A percentile compares a stretch with the other conserved stretches of the same genome.
Conservation (phyloP, 2,329 filamentous ascomycete species). For the Penicillium griseofulvum region DNA sequence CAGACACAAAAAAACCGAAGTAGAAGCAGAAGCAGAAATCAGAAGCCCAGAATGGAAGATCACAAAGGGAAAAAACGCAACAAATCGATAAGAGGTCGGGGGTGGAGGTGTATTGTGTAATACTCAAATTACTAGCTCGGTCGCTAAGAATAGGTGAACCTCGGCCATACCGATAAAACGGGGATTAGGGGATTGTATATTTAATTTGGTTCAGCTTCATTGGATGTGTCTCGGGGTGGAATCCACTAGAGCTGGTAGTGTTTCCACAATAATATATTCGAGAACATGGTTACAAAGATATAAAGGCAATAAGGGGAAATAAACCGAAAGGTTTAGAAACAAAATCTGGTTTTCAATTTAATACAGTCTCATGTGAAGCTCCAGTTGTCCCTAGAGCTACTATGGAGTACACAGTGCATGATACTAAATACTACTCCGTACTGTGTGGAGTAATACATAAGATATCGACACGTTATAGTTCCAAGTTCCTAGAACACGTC, state of each 20-base stretch:
- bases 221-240: conserved; percentile 6
- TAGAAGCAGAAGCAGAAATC: neutral
- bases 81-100: conserved; percentile 13
- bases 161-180: neutral
- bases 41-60: neutral
- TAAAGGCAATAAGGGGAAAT: too few relatives aligned
- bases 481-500: neutral
- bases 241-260: conserved; percentile 1
- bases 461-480: neutral
- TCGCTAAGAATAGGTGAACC: conserved; percentile 13
- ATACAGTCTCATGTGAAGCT: too few relatives aligned
- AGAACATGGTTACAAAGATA: too few relatives aligned
- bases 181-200: neutral
- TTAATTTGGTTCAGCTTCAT: neutral
- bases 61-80: conserved; percentile 13
- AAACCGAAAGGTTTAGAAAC: too few relatives aligned
- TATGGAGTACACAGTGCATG: too few relatives aligned
- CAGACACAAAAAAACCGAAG: neutral
- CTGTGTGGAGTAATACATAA: too few relatives aligned
- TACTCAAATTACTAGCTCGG: conserved; percentile 10
- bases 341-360: too few relatives aligned
- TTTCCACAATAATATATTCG: neutral
- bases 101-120: conserved; percentile 5
- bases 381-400: too few relatives aligned
- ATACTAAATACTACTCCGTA: too few relatives aligned